phyloP scores from a whole-genome alignment of 2,329 filamentous ascomycete species.

The Penicillium sp. region DNA sequence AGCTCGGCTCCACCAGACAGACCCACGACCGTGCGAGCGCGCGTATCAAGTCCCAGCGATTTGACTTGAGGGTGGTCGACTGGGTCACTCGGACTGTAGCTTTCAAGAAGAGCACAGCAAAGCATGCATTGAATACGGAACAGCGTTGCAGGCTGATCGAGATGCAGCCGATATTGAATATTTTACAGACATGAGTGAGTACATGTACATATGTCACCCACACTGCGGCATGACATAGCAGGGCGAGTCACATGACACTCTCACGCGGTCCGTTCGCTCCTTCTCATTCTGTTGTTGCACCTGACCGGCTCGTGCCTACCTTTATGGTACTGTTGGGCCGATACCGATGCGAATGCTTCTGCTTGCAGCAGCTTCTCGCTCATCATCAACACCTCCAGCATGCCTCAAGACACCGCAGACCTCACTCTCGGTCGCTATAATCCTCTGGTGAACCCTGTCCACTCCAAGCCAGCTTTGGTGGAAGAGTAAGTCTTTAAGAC shows the following conservation, averaged over 20 bases:
- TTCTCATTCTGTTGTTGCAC: neutral
- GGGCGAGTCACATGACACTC: no score
- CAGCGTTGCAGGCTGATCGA: no score
- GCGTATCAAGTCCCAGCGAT: neutral
- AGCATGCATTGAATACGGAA: neutral
- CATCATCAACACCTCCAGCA: constrained; percentile 2
- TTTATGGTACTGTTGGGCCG: no score
- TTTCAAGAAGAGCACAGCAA: neutral
- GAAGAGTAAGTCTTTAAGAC: constrained; percentile 46
- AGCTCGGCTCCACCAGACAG: neutral
- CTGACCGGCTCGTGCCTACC: neutral
- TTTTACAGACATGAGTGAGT: no score
- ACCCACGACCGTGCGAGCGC: constrained; percentile 3
- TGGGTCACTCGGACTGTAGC: neutral
- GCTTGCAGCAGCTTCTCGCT: no score
- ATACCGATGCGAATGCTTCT: no score
- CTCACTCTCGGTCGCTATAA: constrained; percentile 45
- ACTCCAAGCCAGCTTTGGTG: constrained; percentile 54
- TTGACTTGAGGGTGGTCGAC: neutral
- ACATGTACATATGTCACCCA: no score
- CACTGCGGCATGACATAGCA: neutral
- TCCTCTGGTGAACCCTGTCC: constrained; percentile 57
- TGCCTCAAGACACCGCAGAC: constrained; percentile 17
- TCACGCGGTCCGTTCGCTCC: no score
- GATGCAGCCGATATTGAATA: no score